Base-by-base conservation (phyloP, 495 filamentous ascomycete species). In the Penicillium pancosmium region DNA sequence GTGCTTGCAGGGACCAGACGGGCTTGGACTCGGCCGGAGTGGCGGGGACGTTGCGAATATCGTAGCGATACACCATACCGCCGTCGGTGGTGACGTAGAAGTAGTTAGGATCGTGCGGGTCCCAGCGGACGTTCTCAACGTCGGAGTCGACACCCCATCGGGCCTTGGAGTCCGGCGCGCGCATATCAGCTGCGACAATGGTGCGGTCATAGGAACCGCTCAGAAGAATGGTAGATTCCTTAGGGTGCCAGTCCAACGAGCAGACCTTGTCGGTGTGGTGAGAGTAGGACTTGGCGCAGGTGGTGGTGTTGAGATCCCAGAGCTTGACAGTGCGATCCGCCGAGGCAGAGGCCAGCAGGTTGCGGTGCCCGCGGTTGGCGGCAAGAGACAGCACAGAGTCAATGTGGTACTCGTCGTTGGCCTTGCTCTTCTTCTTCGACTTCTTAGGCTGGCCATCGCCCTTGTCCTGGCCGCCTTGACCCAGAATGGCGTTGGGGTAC, bases 301-400 rank as follows among this genome's bases (percentile, higher is more conserved):
- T 92, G 46, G 87, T 78, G 7, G 91, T 97, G 74, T 90, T 89
- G 48, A 99, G 78, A 75, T 99, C 95, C 94, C 94, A 99, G 8
- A 99, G 82, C 76, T 99, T 99, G 55, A 97, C 86, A 1, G 94
- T 98, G 69, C 92, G 90, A 77, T 99, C 94, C 5, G 95, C 95
- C 1, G 94, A 99, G 4, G 89, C 89, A 1, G 94, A 98, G 15
- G 93, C 93, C n/a, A 99, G 85, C 38, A 99, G 84, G 65, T 98
- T 97, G 48, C 92, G 84, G 74, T 98, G 95, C 55, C 90, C 86
- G 61, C 92, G 84, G 74, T 98, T 99, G 44, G 90, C 90, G 10
- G 95, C 88, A 34, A 99, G 87, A 10, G 93, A 86, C 25, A 98
- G 82, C 16, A 99, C 84, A 1, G 95, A 89, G 75, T 98, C 94